Conservation (phyloP, 179 eudicot genomes). For the Beta lomatogona region DNA sequence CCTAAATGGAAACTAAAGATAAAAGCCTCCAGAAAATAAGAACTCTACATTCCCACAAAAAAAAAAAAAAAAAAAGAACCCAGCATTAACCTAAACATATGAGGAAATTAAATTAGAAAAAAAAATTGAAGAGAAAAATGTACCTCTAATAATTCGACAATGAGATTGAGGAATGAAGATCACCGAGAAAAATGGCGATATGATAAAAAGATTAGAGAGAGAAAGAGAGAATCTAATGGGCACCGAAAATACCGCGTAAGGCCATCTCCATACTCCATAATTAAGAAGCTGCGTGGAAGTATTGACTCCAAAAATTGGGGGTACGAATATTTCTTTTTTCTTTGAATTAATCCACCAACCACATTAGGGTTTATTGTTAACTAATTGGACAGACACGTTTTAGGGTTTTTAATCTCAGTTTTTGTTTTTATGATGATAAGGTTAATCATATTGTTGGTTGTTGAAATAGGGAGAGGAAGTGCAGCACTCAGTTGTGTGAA, state of each 20-base stretch:
- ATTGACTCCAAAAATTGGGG: neutral
- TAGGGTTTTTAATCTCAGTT: neutral
- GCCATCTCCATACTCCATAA: neutral
- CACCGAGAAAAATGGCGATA: neutral
- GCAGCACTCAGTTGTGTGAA: no score
- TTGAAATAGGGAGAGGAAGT: no score
- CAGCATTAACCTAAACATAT: neutral
- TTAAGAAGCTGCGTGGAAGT: conserved; percentile 11
- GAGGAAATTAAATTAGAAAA: no score
- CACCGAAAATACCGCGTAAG: conserved; percentile 18
- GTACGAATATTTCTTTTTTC: neutral
- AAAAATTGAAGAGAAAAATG: neutral
- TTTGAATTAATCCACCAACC: neutral
- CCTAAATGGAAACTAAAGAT: neutral
- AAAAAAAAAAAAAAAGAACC: neutral
- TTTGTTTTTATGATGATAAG: neutral
- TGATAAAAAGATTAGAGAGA: neutral
- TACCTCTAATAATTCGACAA: conserved; percentile 7
- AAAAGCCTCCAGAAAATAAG: no score
- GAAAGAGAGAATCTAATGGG: conserved; percentile 3
- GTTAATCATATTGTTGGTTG: neutral
- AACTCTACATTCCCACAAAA: neutral
- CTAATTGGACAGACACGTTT: neutral
- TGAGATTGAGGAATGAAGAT: neutral
- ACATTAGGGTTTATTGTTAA: neutral